Base-by-base conservation (phyloP, 2,329 filamentous ascomycete species). In the Paecilomyces fulvus region DNA sequence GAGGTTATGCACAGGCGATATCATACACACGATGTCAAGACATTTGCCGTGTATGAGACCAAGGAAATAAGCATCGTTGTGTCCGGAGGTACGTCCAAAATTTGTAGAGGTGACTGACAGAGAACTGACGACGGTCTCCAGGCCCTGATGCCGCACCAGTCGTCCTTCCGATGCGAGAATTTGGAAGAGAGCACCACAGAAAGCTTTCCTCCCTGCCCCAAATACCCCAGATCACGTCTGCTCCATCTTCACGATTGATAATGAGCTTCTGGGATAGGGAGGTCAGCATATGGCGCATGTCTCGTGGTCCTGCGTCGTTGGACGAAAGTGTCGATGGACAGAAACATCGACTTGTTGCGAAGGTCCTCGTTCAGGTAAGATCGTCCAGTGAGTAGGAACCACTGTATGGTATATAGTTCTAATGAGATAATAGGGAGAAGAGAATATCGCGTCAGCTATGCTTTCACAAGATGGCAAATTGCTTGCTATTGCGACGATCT, bases 1-100 rank as follows among this genome's bases (percentile, higher is more conserved):
- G 92, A 94, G 71, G 80, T 90, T n/a, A 88, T 85, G 72, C 90
- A 95, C 68, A 83, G 89, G 62, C 82, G 90, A 67, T 92, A 92
- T 68, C 94, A 99, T 69, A 84, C 87, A 50, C 92, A 97, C 71
- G 94, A 99, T 75, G 91, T 97, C 65, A 97, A 97, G 76, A 84
- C 90, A 1, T 89, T 97, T 84, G 89, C 91, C 31, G 86, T 89
- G 0, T 97, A 92, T 61, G 94, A 99, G 72, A 87, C 87, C 54
- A 85, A 83, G 53, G 84, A 84, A 52, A 83, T 96, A 67, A 97
- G 90, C 66, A 85, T 97, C 55, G 80, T 96, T 10, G 89, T 95
- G 14, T 95, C 92, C 60, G 94, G 94, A 82, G 94, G 91, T 89
- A 78, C 73, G 80, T 70, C 58, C 33, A 51, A n/a, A 11, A 30